Percentiles rank a stretch among this genome's conserved stretches.
Conservation (phyloP, 805 yeast genomes). For the Starmerella gropengiesseri region DNA sequence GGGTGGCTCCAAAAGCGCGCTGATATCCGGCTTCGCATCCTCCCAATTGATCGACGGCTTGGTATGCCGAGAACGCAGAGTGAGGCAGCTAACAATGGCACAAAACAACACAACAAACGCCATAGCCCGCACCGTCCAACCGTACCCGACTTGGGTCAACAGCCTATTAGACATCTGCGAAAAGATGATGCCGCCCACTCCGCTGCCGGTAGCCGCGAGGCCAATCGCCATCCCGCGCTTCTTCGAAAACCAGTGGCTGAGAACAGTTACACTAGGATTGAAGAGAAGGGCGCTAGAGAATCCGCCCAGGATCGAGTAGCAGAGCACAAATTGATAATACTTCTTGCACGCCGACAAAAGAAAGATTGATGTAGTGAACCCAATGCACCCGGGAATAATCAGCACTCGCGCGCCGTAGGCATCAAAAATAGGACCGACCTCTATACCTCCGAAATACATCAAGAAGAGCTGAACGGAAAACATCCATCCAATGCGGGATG, state of each 20-base stretch:
- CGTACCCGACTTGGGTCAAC: slow-evolving; percentile 42
- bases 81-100: slow-evolving; percentile 28
- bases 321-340: slow-evolving; percentile 49
- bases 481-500: slow-evolving; percentile 56
- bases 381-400: slow-evolving; percentile 36
- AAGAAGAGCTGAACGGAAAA: slow-evolving; percentile 37
- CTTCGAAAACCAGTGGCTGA: slow-evolving; percentile 51
- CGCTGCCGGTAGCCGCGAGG: slow-evolving; percentile 53
- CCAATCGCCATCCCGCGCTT: slow-evolving; percentile 54
- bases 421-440: slow-evolving; percentile 45
- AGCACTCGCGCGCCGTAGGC: slow-evolving; percentile 43
- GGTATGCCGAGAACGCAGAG: slow-evolving; percentile 32
- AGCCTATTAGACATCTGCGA: slow-evolving; percentile 43
- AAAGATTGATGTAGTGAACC: slow-evolving; percentile 41
- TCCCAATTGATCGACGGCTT: slow-evolving; percentile 15
- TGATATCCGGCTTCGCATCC: slow-evolving; percentile 26
- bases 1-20: slow-evolving; percentile 25
- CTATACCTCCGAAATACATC: slow-evolving; percentile 38
- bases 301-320: slow-evolving; percentile 46
- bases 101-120: slow-evolving; percentile 28
- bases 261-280: slow-evolving; percentile 44
- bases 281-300: slow-evolving; percentile 34
- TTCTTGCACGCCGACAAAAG: slow-evolving; percentile 40
- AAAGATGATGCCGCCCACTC: slow-evolving; percentile 53
- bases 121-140: slow-evolving; percentile 48